Evolutionary conservation across 75 land plant species (phyloP), one percentile per base, ranked within the genome.

Genomic region (Pinus tabuliformis): DNA sequence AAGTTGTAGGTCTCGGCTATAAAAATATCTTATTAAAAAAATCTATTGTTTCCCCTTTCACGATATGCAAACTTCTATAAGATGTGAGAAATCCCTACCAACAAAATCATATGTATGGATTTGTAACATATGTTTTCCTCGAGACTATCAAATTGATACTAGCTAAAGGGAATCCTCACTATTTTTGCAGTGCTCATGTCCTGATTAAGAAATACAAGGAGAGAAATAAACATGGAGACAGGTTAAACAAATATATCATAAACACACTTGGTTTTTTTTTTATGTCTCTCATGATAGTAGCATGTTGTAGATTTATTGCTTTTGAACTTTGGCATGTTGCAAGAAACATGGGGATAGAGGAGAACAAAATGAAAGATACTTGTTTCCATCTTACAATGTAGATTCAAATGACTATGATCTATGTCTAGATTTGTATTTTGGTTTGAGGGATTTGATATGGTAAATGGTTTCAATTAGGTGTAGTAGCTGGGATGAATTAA

Each of bases 71-170:
- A 49, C 91, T 85, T 6, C 97, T 96, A 71, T 87, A 91, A 66
- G 99, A 94, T 86, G 99, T 96, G 74, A 89, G 99, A 71, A 96
- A 93, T 59, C 99, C 99, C 0, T 88, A 89, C 64, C 97, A 96
- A 79, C 95, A 96, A 83, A 94, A 92, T 78, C 78, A 97, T 59
- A 96, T 93, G 97, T 96, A 90, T 85, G 99, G 99, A 11, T 96
- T 96, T 82, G 99, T 96, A 21, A 96, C 97, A 58, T 96, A 94
- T 81, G 76, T 79, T 42, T 87, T 86, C 78, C 63, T 91, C 13
- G 94, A 94, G 70, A 96, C 99, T 39, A 95, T 92, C 58, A 91
- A 81, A 70, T 36, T 84, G 42, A 87, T 96, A 64, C 80, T 96
- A 78, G 75, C 89, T 3, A 89, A 90, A 79, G 97, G 91, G 15